Base-by-base conservation (phyloP, 148 eudicot genomes). In the Heliosperma pusillum region DNA sequence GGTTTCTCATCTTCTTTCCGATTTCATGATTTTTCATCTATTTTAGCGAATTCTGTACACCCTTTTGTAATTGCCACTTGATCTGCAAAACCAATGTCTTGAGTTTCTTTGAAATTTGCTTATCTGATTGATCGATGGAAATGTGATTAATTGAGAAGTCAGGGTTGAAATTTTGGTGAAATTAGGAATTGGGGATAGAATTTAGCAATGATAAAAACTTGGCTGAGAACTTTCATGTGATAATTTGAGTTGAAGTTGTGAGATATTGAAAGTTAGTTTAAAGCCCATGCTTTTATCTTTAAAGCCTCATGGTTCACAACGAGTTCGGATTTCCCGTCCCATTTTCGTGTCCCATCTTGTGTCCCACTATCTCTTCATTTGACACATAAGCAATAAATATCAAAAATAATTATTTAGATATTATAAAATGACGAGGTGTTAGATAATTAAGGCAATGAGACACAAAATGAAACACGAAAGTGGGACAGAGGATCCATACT, bases 1-100 rank as follows among this genome's bases (percentile, higher is more conserved):
- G 96, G 98, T 94, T 22, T 9, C 24, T 12, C 55, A 58, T 73
- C 30, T 82, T 76, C 36, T 33, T 3, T 33, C 36, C 5, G 36
- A 33, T 33, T 81, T 20, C n/a, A 13, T 66, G 21, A 19, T 20
- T 66, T 42, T 33, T 33, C 17, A 4, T 25, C 10, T 12, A 0
- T 1, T 45, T 77, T 63, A 3, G 1, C 64, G 16, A 8, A 12
- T 61, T 61, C 10, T 2, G 6, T 21, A 26, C 55, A 65, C 78
- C 61, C 81, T 29, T 70, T 74, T 75, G 45, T 8, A 66, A 42
- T 61, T 60, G 50, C 29, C n/a, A 45, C 65, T 75, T 79, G 71
- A 76, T 75, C 71, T 72, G 10, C 69, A 33, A 75, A 45, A 67
- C 70, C 78, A 66, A 71, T 78, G 72, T 78, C 69, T 62, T 62